These are phyloP conservation scores for Lathyrus tuberosus DNA, from an alignment of 306 rosid genomes.

Conservation along the genomic window DNA sequence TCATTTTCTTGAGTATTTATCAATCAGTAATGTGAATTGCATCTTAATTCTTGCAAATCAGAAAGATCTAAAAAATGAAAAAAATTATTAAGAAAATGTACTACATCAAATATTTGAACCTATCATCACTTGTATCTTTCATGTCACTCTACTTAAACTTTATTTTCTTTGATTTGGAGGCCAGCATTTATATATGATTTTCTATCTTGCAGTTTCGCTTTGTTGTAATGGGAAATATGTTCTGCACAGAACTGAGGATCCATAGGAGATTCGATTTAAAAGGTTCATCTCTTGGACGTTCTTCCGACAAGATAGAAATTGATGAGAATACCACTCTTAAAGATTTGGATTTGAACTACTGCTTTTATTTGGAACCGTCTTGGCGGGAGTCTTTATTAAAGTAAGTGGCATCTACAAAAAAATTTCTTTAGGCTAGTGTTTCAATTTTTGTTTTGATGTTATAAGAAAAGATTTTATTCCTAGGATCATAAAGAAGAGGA, in stretches of 20 bases:
- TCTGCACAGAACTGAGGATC: constrained; percentile 96
- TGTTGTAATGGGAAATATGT: constrained; percentile 99
- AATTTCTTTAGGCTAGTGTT: constrained; percentile 1
- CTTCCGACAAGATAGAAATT: constrained; percentile 94
- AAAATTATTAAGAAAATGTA: constrained; percentile 11
- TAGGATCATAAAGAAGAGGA: constrained; percentile 29
- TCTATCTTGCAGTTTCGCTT: constrained; percentile 83
- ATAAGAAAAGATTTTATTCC: constrained; percentile 2
- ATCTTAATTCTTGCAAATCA: constrained; percentile 6
- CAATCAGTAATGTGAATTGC: constrained; percentile 23
- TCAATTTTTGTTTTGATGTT: constrained; percentile 15
- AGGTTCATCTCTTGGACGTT: constrained; percentile 97
- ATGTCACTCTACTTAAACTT: constrained; percentile 29
- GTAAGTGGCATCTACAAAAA: constrained; percentile 55
- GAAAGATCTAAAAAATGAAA: constrained; percentile 16
- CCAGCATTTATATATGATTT: constrained; percentile 35
- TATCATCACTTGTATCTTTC: constrained; percentile 30
- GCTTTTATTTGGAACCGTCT: constrained; percentile 93
- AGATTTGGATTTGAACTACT: constrained; percentile 89
- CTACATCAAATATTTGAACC: constrained; percentile 18
- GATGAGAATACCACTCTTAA: constrained; percentile 95
- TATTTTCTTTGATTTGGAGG: constrained; percentile 37
- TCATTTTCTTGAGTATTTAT: constrained; percentile 28
- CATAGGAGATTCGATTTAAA: constrained; percentile 93
- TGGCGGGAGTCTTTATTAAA: constrained; percentile 82